Base-by-base conservation (phyloP, 1,284 basidiomycete species). In the Microbotryomycetes sp. region DNA sequence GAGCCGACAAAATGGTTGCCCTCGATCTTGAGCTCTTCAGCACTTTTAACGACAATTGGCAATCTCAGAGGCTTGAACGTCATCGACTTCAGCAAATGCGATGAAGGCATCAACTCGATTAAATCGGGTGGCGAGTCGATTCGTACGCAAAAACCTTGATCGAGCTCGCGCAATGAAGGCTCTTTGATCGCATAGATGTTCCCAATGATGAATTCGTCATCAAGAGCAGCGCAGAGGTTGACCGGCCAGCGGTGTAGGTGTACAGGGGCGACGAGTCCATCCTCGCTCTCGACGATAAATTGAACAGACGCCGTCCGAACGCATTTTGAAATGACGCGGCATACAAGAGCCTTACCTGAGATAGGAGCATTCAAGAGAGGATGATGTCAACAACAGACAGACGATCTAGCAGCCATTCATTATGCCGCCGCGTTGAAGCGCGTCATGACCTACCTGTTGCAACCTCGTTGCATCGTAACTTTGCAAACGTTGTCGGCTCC, bases 101-200 rank as follows among this genome's bases (percentile, higher is more conserved):
- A 59, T 6, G 49, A 53, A 4, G 59, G 62, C 46, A 36, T 59
- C 0, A 65, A 51, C 9, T 55, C 54, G 19, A 57, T 25, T 6
- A 68, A 48, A 46, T 65, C 63, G n/a, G 54, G 9, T 3, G 66
- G 66, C 3, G 59, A 49, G 23, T 63, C 60, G 60, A 67, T 51
- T 26, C 66, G 63, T 26, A 68, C 32, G 25, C 56, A 36, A 51
- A 54, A 59, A 5, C 56, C 63, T n/a, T 42, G 29, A 2, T 49
- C 36, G 26, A 51, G 47, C 3, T 53, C 54, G 7, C 66, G 66
- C 3, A 61, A 9, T 4, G 49, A 47, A 0, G 66, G 66, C n/a
- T 65, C 63, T 16, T 60, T 60, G 26, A 68, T 42, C 4, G 57
- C 65, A 23, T 58, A 63, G 2, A 42, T 12, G 4, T 59, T 47